These are phyloP conservation scores for Annona squamosa DNA, from an alignment of 164 flowering plant species.

Conservation along the genomic window DNA sequence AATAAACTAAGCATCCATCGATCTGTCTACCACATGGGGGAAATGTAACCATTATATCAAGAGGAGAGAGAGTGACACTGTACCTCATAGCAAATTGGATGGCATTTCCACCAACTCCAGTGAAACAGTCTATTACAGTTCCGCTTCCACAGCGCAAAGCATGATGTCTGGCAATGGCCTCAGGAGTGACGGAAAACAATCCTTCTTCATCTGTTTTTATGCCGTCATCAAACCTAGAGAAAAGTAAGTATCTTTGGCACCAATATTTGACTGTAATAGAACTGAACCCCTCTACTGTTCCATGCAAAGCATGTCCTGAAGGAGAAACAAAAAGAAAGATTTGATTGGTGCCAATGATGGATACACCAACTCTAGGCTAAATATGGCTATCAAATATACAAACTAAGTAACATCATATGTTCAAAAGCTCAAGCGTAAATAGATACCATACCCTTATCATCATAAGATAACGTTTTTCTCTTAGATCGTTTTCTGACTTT, in stretches of 20 bases:
- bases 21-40: not conserved
- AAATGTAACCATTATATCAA: not conserved
- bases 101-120: constrained; percentile 97
- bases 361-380: not conserved
- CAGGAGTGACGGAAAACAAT: constrained; percentile 98
- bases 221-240: constrained; percentile 80
- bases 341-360: not conserved
- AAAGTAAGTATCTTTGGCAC: constrained; percentile 68
- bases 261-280: constrained; percentile 57
- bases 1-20: not conserved
- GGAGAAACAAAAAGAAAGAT: not conserved
- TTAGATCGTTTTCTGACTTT: constrained; percentile 31
- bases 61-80: not conserved
- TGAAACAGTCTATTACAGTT: constrained; percentile 58
- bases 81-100: constrained; percentile 84
- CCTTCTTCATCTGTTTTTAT: constrained; percentile 93
- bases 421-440: not conserved
- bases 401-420: not conserved
- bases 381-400: not conserved
- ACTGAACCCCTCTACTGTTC: constrained; percentile 25
- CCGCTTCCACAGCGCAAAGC: constrained; percentile 73
- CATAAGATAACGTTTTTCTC: constrained; percentile 17
- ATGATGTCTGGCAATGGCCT: constrained; percentile 72
- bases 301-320: constrained; percentile 19
- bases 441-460: constrained; percentile 14